Percentiles rank a stretch among this genome's conserved stretches.
These are phyloP conservation scores for Oenanthe sinensis DNA, from an alignment of 129 eudicot species.

Conservation along the genomic window DNA sequence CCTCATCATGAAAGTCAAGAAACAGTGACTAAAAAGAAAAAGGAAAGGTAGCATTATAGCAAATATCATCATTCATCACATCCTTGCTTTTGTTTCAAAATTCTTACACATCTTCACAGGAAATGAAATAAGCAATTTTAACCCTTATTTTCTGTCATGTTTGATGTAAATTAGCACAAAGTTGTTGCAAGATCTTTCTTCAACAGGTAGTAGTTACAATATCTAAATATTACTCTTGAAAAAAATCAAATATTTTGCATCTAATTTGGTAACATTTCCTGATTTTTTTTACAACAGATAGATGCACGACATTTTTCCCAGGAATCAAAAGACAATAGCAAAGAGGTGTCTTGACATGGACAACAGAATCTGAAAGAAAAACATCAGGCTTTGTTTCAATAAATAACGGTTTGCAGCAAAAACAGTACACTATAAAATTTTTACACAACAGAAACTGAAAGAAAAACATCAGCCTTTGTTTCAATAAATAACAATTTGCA, in stretches of 20 bases:
- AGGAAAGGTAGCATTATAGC: not conserved
- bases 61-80: not conserved
- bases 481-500: not conserved
- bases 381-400: not conserved
- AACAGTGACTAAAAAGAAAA: not conserved
- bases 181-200: not conserved
- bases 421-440: not conserved
- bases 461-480: not conserved
- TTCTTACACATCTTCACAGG: not conserved
- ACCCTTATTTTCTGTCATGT: not conserved
- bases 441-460: not conserved
- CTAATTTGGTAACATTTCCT: not conserved
- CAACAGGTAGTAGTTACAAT: not conserved
- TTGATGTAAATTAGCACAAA: not conserved
- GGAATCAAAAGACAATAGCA: not conserved
- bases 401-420: not conserved
- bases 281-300: not conserved
- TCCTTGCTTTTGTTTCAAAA: not conserved
- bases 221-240: not conserved
- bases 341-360: not conserved
- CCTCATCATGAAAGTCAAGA: constrained; percentile 7
- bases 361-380: not conserved
- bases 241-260: not conserved
- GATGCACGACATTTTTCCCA: not conserved
- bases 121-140: not conserved